Evolutionary conservation across 345 rosid species (phyloP), one percentile per base, ranked within the genome.

Genomic region (Arabis alpina): DNA sequence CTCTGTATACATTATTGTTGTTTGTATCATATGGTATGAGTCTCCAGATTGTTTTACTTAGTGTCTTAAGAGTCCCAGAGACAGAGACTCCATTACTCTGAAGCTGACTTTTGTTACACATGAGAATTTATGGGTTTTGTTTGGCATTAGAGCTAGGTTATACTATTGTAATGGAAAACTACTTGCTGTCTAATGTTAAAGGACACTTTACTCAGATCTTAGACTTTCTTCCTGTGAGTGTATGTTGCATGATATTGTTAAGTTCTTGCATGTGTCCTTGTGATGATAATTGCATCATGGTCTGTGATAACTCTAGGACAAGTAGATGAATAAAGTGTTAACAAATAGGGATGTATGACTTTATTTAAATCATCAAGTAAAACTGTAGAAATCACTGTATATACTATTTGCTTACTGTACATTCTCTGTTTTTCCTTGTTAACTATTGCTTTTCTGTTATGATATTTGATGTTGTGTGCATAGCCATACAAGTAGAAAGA

Each of bases 401-500:
- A 58, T 30, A 58, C 48, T 16, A 37, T 41, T 41, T 66, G 27
- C 24, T 51, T 30, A 27, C 15, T 51, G 3, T 41, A 13, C 5
- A 42, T 44, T 14, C 19, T 68, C 14, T 63, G 57, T 12, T 28
- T 28, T 49, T 34, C 7, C 15, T 50, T 37, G n/a, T 34, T 3
- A 47, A n/a, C 4, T 63, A 12, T 19, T 47, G 14, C 16, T 63
- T 1, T 9, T 11, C 24, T 43, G 53, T 16, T 42, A 4, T n/a
- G 12, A 13, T 28, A 30, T 27, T 15, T 8, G 27, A 25, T 41
- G 34, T 42, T 59, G 3, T 36, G 69, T 36, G 69, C 15, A 13
- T 51, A n/a, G 66, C 51, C 14, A n/a, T 16, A 57, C 47, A 62
- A 47, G 12, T 32, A 27, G 42, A 28, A 16, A 66, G 51, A 11